Base-by-base conservation (phyloP, 2,329 filamentous ascomycete genomes). In the Didymosphaeria variabile region DNA sequence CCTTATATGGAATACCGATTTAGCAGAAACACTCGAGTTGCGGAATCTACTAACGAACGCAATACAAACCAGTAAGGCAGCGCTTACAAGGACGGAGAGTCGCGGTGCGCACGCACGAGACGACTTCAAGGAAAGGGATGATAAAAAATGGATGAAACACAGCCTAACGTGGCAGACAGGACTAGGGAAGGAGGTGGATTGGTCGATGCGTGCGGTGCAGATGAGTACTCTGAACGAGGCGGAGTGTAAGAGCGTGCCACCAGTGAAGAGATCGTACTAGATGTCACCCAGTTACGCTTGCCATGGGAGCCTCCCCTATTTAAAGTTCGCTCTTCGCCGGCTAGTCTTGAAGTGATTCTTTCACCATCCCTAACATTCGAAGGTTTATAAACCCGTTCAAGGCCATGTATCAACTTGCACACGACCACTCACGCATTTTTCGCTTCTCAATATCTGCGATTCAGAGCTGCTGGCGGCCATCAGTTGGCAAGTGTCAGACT, bases 1-100 rank as follows among this genome's bases (percentile, higher is more conserved):
- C 19, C 67, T 84, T 62, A 81, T 84, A n/a, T 84, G 82, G 82
- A 84, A 84, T 61, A 77, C 72, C 1, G 82, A 84, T 60, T 67
- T 84, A 3, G 72, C 84, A 1, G 82, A 84, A 67, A 82, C 82
- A 10, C 71, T 84, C 1, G 82, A 84, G 65, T 66, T 81, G 64
- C 67, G 81, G 31, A 84, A 84, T 69, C 57, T 84, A 3, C 66
- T 84, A 12, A 82, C 81, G 1, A 82, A 81, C 64, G 82, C 82
- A 1, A 70, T 72, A 29, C 82, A 84, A 68, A 84, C 81, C 29
- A 81, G 80, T n/a, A 79, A 77, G 58, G 74, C 76, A 17, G 82
- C 81, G 23, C 61, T 79, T 63, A 74, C 74, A 56, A 71, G 82
- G 55, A 79, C 77, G 59, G 82, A 84, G 71, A 81, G 78, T 65